These are phyloP conservation scores for Fusarium pseudocircinatum DNA, from an alignment of 2,329 filamentous ascomycete species.

Conservation along the genomic window DNA sequence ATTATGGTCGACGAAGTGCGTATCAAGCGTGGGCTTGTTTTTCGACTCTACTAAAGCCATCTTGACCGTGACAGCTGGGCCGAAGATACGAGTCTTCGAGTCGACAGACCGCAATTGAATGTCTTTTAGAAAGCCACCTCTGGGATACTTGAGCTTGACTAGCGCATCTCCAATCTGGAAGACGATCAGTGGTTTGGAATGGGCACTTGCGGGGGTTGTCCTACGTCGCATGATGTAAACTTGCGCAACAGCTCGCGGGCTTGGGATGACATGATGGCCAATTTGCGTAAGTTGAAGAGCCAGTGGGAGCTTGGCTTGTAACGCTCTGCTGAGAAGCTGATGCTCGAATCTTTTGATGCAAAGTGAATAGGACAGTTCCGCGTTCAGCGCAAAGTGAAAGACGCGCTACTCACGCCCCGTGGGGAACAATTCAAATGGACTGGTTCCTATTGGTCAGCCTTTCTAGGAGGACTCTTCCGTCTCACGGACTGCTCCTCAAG, in stretches of 20 bases:
- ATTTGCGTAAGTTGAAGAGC: neutral
- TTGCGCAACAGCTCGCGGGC: neutral
- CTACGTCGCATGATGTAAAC: neutral
- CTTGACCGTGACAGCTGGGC: conserved; percentile 44
- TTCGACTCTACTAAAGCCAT: conserved; percentile 24
- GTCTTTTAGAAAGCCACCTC: conserved; percentile 41
- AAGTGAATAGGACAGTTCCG: neutral
- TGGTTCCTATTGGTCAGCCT: neutral
- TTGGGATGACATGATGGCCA: neutral
- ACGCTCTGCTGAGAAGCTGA: neutral
- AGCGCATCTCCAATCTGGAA: conserved; percentile 37
- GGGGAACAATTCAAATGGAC: neutral
- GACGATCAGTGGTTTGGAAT: neutral
- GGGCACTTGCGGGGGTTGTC: neutral
- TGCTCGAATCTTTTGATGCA: neutral
- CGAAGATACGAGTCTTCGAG: conserved; percentile 27
- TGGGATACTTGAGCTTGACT: conserved; percentile 43
- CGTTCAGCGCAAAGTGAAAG: no score
- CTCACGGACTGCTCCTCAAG: neutral
- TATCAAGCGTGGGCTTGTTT: conserved; percentile 26
- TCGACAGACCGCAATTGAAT: conserved; percentile 40
- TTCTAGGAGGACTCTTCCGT: neutral
- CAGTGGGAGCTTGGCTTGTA: neutral
- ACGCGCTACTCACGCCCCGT: neutral
- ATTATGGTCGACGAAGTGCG: conserved; percentile 46